These are phyloP conservation scores for Chlamydomonas urium DNA, from an alignment of 139 green algal species.

Conservation along the genomic window DNA sequence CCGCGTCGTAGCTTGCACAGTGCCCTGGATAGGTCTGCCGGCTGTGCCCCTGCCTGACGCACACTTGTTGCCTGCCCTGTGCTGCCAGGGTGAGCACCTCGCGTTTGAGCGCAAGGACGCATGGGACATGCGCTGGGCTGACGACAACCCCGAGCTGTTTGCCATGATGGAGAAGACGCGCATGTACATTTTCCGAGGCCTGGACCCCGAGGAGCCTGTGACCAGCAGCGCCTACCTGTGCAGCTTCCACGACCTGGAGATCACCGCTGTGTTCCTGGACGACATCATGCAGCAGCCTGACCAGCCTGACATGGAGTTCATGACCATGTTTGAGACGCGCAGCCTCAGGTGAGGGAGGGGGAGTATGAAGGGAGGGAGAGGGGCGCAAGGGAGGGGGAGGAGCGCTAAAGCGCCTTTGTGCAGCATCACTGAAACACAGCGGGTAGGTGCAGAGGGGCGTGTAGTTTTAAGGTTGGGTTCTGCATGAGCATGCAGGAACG, in stretches of 20 bases:
- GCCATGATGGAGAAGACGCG: constrained; percentile 82
- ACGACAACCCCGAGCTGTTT: constrained; percentile 73
- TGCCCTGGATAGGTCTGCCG: too few relatives aligned
- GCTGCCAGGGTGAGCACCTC: constrained; percentile 58
- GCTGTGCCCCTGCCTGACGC: too few relatives aligned
- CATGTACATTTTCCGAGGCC: constrained; percentile 68
- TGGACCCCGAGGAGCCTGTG: constrained; percentile 77
- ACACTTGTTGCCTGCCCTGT: too few relatives aligned
- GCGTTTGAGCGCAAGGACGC: constrained; percentile 51
- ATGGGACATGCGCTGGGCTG: constrained; percentile 70
- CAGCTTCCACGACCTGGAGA: constrained; percentile 67
- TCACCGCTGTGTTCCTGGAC: constrained; percentile 61
- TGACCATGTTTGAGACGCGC: constrained; percentile 50
- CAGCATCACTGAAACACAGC: too few relatives aligned
- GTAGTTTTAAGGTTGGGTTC: too few relatives aligned
- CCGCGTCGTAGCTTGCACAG: too few relatives aligned
- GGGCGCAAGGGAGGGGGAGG: not conserved
- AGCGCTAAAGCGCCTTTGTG: too few relatives aligned
- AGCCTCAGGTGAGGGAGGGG: constrained; percentile 8
- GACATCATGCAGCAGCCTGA: constrained; percentile 67
- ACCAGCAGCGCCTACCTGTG: constrained; percentile 57
- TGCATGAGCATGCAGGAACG: too few relatives aligned
- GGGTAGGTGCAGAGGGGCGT: too few relatives aligned
- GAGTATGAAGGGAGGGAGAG: not conserved
- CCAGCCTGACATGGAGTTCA: constrained; percentile 50